Evolutionary conservation across 2,329 filamentous ascomycete genomes (phyloP), one percentile per base, ranked within the genome.

Genomic region (Scedosporium minutisporum): DNA sequence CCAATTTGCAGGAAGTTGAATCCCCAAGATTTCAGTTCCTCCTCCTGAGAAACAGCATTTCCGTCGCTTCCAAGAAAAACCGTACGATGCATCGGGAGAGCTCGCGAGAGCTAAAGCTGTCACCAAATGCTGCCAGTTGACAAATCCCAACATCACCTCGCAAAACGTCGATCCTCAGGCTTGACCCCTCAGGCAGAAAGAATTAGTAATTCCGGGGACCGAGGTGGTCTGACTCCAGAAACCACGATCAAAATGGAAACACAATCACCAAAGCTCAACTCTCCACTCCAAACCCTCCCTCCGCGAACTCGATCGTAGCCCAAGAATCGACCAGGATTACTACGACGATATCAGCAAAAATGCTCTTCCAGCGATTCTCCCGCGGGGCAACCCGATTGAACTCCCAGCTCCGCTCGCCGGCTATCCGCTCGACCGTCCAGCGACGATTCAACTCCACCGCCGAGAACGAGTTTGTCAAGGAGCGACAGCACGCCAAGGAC

Each of bases 401-500:
- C 68, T 79, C 83, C 70, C 84, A 84, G 76, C 75, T 86, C 69
- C 84, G 84, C 71, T 76, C 76, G 18, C n/a, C 51, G 18, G 51
- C 5, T 5, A 12, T 55, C 51, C 51, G 51, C 51, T 55, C 51
- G 66, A 76, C 81, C 66, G 77, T 80, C 70, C 88, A 90, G 81
- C 87, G 89, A 76, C 87, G 88, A 70, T 82, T 91, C 71, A 87
- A 87, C 74, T 87, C 84, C 79, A 80, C 82, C 70, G 75, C 90
- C 70, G 90, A 96, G 80, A 97, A 96, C 80, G 86, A 87, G 72
- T 99, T 97, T 84, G 88, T 96, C 82, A 87, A 89, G 72, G 95
- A 99, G 84, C 87, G 95, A 75, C 82, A 87, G 75, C 90, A 89
- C 71, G 90, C 96, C 74, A 93, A 96, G 83, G 87, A 91, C 71